Evolutionary conservation across 768 basidiomycete genomes (phyloP), one percentile per base, ranked within the genome.

Genomic region (Tulasnella sp.): DNA sequence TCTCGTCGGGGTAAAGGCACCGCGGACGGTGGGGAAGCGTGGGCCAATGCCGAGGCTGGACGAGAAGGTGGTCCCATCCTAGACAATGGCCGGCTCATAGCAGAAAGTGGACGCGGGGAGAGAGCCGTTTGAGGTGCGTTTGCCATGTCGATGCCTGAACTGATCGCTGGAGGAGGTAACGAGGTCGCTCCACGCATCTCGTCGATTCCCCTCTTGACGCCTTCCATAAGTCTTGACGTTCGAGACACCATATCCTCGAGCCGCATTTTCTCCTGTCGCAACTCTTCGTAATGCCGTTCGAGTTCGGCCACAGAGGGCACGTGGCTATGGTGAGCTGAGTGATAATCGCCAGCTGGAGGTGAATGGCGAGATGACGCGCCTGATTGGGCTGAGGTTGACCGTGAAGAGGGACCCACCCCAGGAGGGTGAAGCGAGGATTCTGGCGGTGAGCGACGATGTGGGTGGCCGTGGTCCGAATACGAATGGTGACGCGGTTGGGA

Each of bases 221-320:
- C 91, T 50, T 86, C 88, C 89, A 96, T 91, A 86, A 96, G 85
- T 84, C 89, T 86, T 78, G 95, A 93, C 83, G 94, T 96, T 86
- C 88, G 90, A 82, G 92, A 90, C 80, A 94, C 85, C 90, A 96
- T 88, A 84, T 93, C 93, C 85, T 94, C 90, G 86, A 93, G 87
- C 84, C 89, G 87, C 83, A 87, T 87, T 85, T 91, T 90, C 84
- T 93, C 89, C 83, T 92, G 90, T 5, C 87, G 86, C 78, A 96
- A 88, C 83, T 92, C 89, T 28, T 86, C 83, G 83, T 93, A 94
- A 84, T 95, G 94, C 79, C 90, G 87, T 85, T 93, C 93, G 82
- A 96, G 86, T 82, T 96, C 95, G 9, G 83, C 83, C 76, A 89
- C 83, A 22, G 90, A 91, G 74, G 90, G 90, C 22, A 90, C 76